A percentile compares a stretch with the other conserved stretches of the same genome.
These are phyloP conservation scores for Phytopythium ostracodes DNA, from an alignment of 352 stramenopile genomes.

Conservation along the genomic window DNA sequence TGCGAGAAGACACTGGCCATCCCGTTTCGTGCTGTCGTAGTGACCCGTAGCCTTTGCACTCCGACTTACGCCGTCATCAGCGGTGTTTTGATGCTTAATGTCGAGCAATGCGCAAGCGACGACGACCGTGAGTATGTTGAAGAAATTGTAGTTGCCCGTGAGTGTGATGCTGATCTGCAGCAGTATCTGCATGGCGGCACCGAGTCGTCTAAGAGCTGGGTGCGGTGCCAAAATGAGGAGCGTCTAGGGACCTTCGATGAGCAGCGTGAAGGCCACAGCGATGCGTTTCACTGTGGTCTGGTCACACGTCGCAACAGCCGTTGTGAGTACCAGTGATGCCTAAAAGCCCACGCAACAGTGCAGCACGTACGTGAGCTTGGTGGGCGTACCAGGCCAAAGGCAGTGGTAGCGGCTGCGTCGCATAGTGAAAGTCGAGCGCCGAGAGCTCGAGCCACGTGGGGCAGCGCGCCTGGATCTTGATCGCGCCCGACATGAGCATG, in stretches of 20 bases:
- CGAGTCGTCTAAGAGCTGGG: slow-evolving; percentile 42
- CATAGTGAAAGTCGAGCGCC: slow-evolving; percentile 91
- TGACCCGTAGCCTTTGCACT: neutral
- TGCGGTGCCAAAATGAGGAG: slow-evolving; percentile 83
- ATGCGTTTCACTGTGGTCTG: slow-evolving; percentile 72
- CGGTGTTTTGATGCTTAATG: slow-evolving; percentile 4
- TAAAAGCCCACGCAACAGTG: neutral
- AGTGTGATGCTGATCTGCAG: slow-evolving; percentile 85
- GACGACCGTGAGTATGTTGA: slow-evolving; percentile 88
- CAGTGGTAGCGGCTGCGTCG: slow-evolving; percentile 78
- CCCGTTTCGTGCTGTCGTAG: neutral
- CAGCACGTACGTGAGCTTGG: slow-evolving; percentile 23
- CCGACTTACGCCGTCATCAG: neutral
- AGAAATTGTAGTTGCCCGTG: slow-evolving; percentile 94
- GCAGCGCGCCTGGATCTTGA: slow-evolving; percentile 90
- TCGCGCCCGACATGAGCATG: slow-evolving; percentile 90
- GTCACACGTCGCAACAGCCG: neutral
- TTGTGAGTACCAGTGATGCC: neutral
- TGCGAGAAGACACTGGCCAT: neutral
- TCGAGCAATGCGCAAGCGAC: slow-evolving; percentile 39
- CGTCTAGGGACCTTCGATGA: slow-evolving; percentile 86
- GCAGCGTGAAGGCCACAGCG: slow-evolving; percentile 75
- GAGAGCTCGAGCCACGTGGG: slow-evolving; percentile 89
- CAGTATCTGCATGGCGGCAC: slow-evolving; percentile 56
- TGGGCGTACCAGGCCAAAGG: slow-evolving; percentile 84